Percentiles rank a stretch among this genome's conserved stretches.
These are phyloP conservation scores for Daldinia concentrica DNA, from an alignment of 495 filamentous ascomycete species.

Conservation along the genomic window DNA sequence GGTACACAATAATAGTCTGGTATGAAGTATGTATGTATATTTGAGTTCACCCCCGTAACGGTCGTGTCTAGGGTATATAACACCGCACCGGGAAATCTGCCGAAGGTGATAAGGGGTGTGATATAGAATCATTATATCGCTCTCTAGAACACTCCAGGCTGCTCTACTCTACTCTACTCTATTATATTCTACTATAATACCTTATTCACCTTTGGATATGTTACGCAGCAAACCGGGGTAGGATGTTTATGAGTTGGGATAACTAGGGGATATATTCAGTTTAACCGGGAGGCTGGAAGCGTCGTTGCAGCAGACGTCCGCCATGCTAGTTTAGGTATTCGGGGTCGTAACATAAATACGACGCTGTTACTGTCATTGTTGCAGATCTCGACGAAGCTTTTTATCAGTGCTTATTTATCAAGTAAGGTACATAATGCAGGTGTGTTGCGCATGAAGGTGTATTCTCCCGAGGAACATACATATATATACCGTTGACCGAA, in stretches of 20 bases:
- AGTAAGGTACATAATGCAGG: not conserved
- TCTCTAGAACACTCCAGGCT: too few species aligned
- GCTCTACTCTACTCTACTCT: too few species aligned
- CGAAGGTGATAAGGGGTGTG: too few species aligned
- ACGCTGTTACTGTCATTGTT: conserved; percentile 12
- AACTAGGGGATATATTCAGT: conserved; percentile 13
- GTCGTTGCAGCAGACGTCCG: not conserved
- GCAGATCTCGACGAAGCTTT: not conserved
- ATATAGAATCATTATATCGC: too few species aligned
- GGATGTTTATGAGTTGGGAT: not conserved
- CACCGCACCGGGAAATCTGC: too few species aligned
- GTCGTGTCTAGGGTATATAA: too few species aligned
- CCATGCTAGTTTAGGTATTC: conserved; percentile 7
- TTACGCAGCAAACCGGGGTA: too few species aligned
- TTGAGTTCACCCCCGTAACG: not conserved
- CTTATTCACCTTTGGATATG: too few species aligned
- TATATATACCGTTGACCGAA: too few species aligned
- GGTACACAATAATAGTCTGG: not conserved
- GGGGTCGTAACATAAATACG: not conserved
- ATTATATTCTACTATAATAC: too few species aligned
- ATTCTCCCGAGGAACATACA: not conserved
- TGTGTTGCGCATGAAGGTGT: not conserved
- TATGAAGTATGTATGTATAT: not conserved
- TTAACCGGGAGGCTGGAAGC: conserved; percentile 34
- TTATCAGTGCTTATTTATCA: not conserved